These are phyloP conservation scores for grape (Vitis vinifera) DNA, from an alignment of 164 flowering plant species.

Conservation along the genomic window ASM3070453v1 NC_081816.1:10016501-10017000, in stretches of 20 bases:
- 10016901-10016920: neutral
- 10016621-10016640: constrained; percentile 66
- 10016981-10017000: too few species aligned
- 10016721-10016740: constrained; percentile 51
- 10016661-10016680: constrained; percentile 72
- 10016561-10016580: constrained; percentile 87
- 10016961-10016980: too few species aligned
- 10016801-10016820: too few species aligned
- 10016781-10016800: neutral
- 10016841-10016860: too few species aligned
- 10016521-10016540: constrained; percentile 68
- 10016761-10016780: constrained; percentile 1
- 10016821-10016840: too few species aligned
- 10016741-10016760: neutral
- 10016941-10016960: neutral
- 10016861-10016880: too few species aligned
- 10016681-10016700: constrained; percentile 89
- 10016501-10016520: constrained; percentile 51
- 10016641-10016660: constrained; percentile 80
- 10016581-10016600: constrained; percentile 82
- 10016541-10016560: constrained; percentile 87
- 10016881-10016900: neutral
- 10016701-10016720: constrained; percentile 77
- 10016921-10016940: neutral
- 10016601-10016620: constrained; percentile 64